Evolutionary conservation across 805 yeast species (phyloP), one percentile per base, ranked within the genome.

Genomic region (Deakozyma indianensis): DNA sequence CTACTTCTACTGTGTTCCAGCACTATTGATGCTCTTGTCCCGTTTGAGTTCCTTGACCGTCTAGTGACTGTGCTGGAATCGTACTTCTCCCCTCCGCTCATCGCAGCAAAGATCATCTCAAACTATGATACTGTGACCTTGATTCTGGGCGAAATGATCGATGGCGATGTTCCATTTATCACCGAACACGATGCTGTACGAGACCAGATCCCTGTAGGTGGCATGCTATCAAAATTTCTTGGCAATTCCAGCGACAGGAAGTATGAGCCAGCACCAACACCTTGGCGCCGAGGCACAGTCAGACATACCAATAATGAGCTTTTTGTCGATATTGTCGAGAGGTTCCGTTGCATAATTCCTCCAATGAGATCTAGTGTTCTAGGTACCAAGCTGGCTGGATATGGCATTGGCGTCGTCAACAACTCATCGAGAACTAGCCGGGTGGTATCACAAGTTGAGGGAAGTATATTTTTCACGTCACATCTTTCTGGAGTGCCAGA

Each of bases 231-330:
- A 42, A 70, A 73, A 50, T 59, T 80, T 23, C 60, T 80, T 51
- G 56, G 56, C 49, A 48, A 27, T 22, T 47, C 24, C 4, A 22
- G 24, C 23, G 16, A 4, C 20, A 66, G 15, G 44, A 45, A 46
- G 20, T 51, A 57, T 3, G 48, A 53, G 5, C 47, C 53, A 7
- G 41, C 50, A 14, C 56, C 57, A 23, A 64, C 66, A 5, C 95
- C 95, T 1, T 90, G 97, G 97, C 73, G 97, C 54, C 68, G 75
- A 42, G 58, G 78, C 3, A 73, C 77, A 50, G 80, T 83, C n/a
- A 74, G 71, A 51, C 77, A 84, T 58, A 71, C 84, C 2, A 78
- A 78, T 51, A 86, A 90, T 60, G 97, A 90, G 61, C 69, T 90
- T 61, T 86, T 79, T 58, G 81, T 90, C 5, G 97, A 92, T 61